Evolutionary conservation across 106 monocot species (phyloP), one percentile per base, ranked within the genome.

Genomic region (Acanthochlamys bracteata): DNA sequence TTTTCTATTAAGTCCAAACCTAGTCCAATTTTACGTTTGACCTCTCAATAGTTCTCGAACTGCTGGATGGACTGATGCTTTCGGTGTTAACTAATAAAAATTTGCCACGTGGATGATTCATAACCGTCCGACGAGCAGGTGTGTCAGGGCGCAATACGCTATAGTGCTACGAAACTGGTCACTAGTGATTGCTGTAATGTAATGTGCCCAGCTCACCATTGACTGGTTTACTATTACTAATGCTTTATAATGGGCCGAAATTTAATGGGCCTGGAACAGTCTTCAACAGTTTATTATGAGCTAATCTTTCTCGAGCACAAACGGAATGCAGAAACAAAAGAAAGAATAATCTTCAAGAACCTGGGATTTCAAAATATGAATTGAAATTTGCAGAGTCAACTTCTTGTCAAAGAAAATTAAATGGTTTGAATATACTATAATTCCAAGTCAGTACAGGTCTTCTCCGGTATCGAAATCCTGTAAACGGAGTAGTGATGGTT

Each of bases 401-500:
- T 43, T 8, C 43, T 43, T 7, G 13, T 8, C 43, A 8, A 43
- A 8, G 13, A 43, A 43, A 43, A 43, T 43, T 43, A 43, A 8
- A 43, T 43, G 13, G 7, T 8, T 43, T 8, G 43, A 43, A 13
- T 7, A 7, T 43, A 43, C 13, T 13, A 43, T 23, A 42, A 25
- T 68, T 53, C 46, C 64, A 58, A 25, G 24, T 71, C 39, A 68
- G 1, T 7, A 59, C 73, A 67, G 25, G 27, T 40, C 39, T 75
- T 57, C 39, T 82, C 82, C 63, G 79, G 71, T 57, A 83, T 15
- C 47, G 74, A 65, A 69, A 95, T 53, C 68, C 87, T 78, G 66
- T 77, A 90, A 66, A 96, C 90, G 66, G 79, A 66, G 61, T 80
- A 80, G 46, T 80, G 79, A n/a, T 80, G 79, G 39, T 80, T 80